Percentiles rank a stretch among this genome's conserved stretches.
These are phyloP conservation scores for Crithidia bombi DNA, from an alignment of 208 protist genomes.

Conservation along the genomic window DNA sequence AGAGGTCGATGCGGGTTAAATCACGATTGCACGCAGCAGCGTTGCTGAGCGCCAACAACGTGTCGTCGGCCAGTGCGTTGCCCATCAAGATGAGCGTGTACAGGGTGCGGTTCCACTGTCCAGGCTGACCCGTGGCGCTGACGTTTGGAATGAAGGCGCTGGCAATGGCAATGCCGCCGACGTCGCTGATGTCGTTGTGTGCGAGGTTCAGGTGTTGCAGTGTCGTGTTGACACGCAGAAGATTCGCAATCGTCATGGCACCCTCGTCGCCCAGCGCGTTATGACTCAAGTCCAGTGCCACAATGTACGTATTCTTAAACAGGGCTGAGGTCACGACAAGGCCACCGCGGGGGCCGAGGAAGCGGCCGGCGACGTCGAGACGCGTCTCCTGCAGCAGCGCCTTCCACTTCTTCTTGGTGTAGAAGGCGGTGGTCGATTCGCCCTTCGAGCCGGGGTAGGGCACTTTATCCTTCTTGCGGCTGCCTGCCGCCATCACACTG, in stretches of 20 bases:
- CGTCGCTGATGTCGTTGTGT: constrained; percentile 79
- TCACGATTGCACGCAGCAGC: constrained; percentile 85
- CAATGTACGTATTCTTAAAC: constrained; percentile 65
- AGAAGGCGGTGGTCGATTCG: constrained; percentile 82
- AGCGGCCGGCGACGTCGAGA: constrained; percentile 65
- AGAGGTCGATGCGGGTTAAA: constrained; percentile 74
- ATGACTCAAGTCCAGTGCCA: constrained; percentile 64
- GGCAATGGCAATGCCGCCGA: constrained; percentile 85
- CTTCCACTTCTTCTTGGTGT: constrained; percentile 76
- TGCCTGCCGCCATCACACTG: neutral
- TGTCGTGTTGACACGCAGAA: constrained; percentile 66
- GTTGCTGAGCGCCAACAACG: constrained; percentile 84
- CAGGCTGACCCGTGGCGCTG: constrained; percentile 73
- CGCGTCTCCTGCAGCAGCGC: constrained; percentile 49
- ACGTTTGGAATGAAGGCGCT: constrained; percentile 87
- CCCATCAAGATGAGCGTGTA: constrained; percentile 71
- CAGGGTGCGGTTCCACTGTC: constrained; percentile 85
- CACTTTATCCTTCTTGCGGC: constrained; percentile 75
- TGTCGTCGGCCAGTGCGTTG: constrained; percentile 80
- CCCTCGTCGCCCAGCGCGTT: constrained; percentile 81
- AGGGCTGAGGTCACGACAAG: constrained; percentile 76
- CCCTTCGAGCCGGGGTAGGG: constrained; percentile 72
- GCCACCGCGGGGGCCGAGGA: constrained; percentile 59
- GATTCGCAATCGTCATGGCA: constrained; percentile 64
- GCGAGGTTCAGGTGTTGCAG: constrained; percentile 79